A percentile compares a stretch with the other conserved stretches of the same genome.
These are phyloP conservation scores for Saururus chinensis DNA, from an alignment of 164 flowering plant species.

Conservation along the genomic window DNA sequence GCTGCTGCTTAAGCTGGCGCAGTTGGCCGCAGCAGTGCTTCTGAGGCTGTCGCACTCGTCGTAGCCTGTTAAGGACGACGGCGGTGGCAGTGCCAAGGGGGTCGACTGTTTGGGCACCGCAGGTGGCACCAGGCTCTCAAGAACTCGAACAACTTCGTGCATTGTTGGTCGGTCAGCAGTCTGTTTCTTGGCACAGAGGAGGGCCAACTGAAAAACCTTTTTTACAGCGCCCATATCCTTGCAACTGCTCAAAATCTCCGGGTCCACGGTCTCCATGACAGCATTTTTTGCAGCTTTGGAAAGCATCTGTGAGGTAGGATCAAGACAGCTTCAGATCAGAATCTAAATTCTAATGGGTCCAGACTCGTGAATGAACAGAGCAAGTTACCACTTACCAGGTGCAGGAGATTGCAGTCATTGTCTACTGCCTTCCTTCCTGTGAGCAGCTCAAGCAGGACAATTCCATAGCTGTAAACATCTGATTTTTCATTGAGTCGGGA, in stretches of 20 bases:
- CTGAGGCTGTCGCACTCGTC: slow-evolving; percentile 65
- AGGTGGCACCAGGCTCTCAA: slow-evolving; percentile 41
- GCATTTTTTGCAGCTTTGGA: slow-evolving; percentile 86
- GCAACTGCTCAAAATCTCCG: slow-evolving; percentile 67
- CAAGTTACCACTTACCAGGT: slow-evolving; percentile 47
- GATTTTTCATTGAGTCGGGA: slow-evolving; percentile 97
- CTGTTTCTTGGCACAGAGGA: slow-evolving; percentile 82
- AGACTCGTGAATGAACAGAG: not conserved
- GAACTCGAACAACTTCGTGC: slow-evolving; percentile 89
- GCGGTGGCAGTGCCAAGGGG: slow-evolving; percentile 14
- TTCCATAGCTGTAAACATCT: slow-evolving; percentile 89
- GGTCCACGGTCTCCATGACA: slow-evolving; percentile 91
- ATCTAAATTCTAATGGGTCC: not conserved
- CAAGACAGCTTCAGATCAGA: not conserved
- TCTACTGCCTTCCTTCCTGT: slow-evolving; percentile 96
- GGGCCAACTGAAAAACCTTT: slow-evolving; percentile 86
- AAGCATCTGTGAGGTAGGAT: slow-evolving; percentile 30
- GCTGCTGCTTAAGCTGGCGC: slow-evolving; percentile 55
- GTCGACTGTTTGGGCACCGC: slow-evolving; percentile 8
- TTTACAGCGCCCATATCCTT: slow-evolving; percentile 77
- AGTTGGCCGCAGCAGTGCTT: slow-evolving; percentile 55
- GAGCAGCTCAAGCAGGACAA: slow-evolving; percentile 84
- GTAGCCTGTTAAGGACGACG: slow-evolving; percentile 31
- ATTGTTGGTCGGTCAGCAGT: slow-evolving; percentile 84
- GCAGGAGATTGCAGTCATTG: slow-evolving; percentile 86